Percentiles rank a stretch among this genome's conserved stretches.
Conservation (phyloP, 768 basidiomycete species). For the Porphyrellus cyaneotinctus region DNA sequence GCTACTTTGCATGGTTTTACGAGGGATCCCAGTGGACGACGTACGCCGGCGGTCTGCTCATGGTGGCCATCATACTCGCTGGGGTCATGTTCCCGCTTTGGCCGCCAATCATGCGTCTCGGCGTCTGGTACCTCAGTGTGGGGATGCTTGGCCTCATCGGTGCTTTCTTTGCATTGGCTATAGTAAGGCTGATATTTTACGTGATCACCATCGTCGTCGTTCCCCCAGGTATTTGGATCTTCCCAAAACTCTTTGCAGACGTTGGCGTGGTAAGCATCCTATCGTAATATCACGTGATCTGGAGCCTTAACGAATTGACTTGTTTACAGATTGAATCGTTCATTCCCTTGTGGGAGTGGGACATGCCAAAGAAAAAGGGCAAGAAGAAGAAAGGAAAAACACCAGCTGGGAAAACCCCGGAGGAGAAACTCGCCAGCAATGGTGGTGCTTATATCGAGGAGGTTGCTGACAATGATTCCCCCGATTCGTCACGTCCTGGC, state of each 20-base stretch:
- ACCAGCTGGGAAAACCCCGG: slow-evolving; percentile 25
- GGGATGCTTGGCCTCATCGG: slow-evolving; percentile 84
- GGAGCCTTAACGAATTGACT: neutral
- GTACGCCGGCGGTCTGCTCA: slow-evolving; percentile 82
- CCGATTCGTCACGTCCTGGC: slow-evolving; percentile 30
- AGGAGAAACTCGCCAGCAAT: slow-evolving; percentile 39
- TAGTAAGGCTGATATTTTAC: slow-evolving; percentile 90
- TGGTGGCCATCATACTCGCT: slow-evolving; percentile 92
- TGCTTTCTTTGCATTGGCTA: slow-evolving; percentile 85
- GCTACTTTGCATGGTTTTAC: slow-evolving; percentile 97
- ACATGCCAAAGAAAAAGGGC: slow-evolving; percentile 69
- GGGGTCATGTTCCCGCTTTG: slow-evolving; percentile 99
- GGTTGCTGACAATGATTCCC: slow-evolving; percentile 30
- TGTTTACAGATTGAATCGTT: slow-evolving; percentile 87
- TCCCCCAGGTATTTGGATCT: slow-evolving; percentile 96
- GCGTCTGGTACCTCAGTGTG: slow-evolving; percentile 94
- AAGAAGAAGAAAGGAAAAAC: slow-evolving; percentile 61
- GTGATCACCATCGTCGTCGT: slow-evolving; percentile 83
- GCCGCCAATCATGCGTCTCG: slow-evolving; percentile 88
- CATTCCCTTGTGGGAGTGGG: slow-evolving; percentile 97
- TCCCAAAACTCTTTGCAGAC: slow-evolving; percentile 96
- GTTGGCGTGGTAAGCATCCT: slow-evolving; percentile 86
- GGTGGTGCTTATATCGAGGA: slow-evolving; percentile 39
- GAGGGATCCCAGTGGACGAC: slow-evolving; percentile 93
- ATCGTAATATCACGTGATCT: neutral